phyloP scores from a whole-genome alignment of 495 filamentous ascomycete genomes.

The Penicillium riverlandense region DNA sequence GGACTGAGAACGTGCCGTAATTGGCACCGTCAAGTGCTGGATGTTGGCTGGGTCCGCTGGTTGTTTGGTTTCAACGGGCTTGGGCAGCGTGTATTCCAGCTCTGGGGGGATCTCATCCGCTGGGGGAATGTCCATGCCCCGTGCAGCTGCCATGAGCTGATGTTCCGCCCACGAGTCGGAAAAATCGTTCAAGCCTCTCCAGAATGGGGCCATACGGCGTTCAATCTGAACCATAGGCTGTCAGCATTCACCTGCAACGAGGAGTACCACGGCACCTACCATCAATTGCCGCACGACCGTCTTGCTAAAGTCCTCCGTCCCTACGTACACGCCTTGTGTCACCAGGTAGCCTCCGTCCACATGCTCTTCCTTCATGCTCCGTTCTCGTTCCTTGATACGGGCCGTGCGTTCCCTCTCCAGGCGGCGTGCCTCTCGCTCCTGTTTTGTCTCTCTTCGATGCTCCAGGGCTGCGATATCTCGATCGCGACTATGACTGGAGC shows the following conservation, averaged over 20 bases:
- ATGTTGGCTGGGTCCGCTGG: slow-evolving; percentile 40
- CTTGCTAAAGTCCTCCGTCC: slow-evolving; percentile 90
- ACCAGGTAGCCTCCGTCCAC: slow-evolving; percentile 94
- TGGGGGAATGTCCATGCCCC: slow-evolving; percentile 75
- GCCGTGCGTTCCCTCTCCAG: slow-evolving; percentile 71
- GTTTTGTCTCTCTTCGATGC: slow-evolving; percentile 75
- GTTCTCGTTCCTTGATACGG: slow-evolving; percentile 74
- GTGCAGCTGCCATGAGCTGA: slow-evolving; percentile 85
- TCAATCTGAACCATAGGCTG: slow-evolving; percentile 60
- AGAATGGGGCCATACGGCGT: slow-evolving; percentile 87
- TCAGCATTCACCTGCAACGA: neutral
- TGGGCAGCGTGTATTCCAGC: slow-evolving; percentile 42
- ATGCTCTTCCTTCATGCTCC: slow-evolving; percentile 87
- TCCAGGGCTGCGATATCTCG: slow-evolving; percentile 37
- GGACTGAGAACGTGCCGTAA: slow-evolving; percentile 66
- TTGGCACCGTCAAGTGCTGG: slow-evolving; percentile 67
- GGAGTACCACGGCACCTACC: slow-evolving; percentile 43
- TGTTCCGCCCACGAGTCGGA: slow-evolving; percentile 85
- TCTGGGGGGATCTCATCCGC: slow-evolving; percentile 75
- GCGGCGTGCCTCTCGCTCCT: slow-evolving; percentile 81
- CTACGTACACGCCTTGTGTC: slow-evolving; percentile 88
- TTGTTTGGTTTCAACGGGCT: slow-evolving; percentile 30
- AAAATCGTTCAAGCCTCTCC: slow-evolving; percentile 87
- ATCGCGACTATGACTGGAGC: slow-evolving; percentile 30
- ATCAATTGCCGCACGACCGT: slow-evolving; percentile 83